Percentiles rank a stretch among this genome's conserved stretches.
phyloP scores from a whole-genome alignment of 768 basidiomycete species.

The Gelatoporia subvermispora region DNA sequence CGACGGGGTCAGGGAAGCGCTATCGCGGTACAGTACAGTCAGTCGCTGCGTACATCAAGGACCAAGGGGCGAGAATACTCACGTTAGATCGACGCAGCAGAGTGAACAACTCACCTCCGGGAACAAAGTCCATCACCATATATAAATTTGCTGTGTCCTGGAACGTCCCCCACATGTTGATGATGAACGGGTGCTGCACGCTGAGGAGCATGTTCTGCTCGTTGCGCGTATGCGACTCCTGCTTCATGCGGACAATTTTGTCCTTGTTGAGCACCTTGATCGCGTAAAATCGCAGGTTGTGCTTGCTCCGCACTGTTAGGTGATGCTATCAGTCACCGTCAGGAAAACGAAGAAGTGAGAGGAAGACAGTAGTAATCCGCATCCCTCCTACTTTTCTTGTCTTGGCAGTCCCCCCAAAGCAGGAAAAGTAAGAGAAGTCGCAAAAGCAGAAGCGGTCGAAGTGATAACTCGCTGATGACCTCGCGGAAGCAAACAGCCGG shows the following conservation, averaged over 20 bases:
- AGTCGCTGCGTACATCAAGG: not conserved
- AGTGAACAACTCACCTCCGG: conserved; percentile 95
- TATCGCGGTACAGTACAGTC: conserved; percentile 27
- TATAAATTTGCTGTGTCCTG: conserved; percentile 92
- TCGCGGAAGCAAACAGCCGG: not conserved
- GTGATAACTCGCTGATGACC: too few species aligned
- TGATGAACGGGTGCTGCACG: conserved; percentile 89
- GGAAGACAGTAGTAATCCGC: too few species aligned
- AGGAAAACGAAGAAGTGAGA: too few species aligned
- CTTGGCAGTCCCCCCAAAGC: not conserved
- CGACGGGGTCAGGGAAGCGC: conserved; percentile 94
- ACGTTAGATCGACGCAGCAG: conserved; percentile 88
- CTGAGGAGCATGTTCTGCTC: conserved; percentile 83
- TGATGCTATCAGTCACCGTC: too few species aligned
- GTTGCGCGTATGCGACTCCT: conserved; percentile 96
- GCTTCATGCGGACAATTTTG: conserved; percentile 87
- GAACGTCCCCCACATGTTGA: conserved; percentile 95
- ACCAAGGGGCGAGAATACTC: conserved; percentile 21
- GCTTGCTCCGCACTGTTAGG: conserved; percentile 74
- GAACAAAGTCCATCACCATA: conserved; percentile 97
- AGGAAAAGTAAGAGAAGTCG: not conserved
- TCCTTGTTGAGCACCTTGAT: conserved; percentile 94
- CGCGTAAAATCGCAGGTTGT: conserved; percentile 94
- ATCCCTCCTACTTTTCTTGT: too few species aligned
- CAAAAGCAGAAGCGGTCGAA: too few species aligned